phyloP scores from a whole-genome alignment of 306 rosid genomes.

The Leucaena leucocephala region DNA sequence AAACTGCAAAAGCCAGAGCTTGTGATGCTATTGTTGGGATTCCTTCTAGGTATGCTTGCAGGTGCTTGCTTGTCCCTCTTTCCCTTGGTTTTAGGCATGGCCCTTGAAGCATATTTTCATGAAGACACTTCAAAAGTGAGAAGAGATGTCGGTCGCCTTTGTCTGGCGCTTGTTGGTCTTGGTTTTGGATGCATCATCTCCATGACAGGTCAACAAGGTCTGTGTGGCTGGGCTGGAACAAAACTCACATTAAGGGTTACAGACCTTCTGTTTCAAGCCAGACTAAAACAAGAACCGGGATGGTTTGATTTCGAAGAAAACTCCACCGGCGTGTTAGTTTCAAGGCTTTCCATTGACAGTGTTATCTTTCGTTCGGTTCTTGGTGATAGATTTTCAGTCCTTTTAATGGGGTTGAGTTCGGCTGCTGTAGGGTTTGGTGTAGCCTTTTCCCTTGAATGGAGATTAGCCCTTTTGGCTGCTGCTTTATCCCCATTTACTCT shows the following conservation, averaged over 20 bases:
- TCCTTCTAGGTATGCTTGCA: slow-evolving; percentile 67
- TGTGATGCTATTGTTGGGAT: slow-evolving; percentile 57
- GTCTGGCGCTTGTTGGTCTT: slow-evolving; percentile 73
- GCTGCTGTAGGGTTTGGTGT: slow-evolving; percentile 76
- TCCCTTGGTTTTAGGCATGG: slow-evolving; percentile 64
- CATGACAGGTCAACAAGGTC: slow-evolving; percentile 93
- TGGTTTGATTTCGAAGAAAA: slow-evolving; percentile 91
- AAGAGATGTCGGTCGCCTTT: slow-evolving; percentile 53
- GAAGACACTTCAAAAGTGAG: slow-evolving; percentile 44
- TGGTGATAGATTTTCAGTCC: slow-evolving; percentile 76
- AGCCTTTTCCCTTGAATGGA: slow-evolving; percentile 56
- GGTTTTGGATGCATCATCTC: slow-evolving; percentile 73
- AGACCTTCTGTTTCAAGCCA: slow-evolving; percentile 68
- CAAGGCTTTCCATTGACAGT: slow-evolving; percentile 72
- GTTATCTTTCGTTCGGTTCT: slow-evolving; percentile 73
- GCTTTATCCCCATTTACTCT: slow-evolving; percentile 88
- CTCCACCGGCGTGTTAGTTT: slow-evolving; percentile 69
- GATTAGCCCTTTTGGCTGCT: slow-evolving; percentile 69
- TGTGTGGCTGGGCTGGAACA: slow-evolving; percentile 93
- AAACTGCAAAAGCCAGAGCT: slow-evolving; percentile 70
- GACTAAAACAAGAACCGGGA: slow-evolving; percentile 87
- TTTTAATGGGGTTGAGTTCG: slow-evolving; percentile 89
- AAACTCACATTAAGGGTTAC: slow-evolving; percentile 79
- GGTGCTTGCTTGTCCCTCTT: slow-evolving; percentile 79
- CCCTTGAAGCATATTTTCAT: slow-evolving; percentile 63